phyloP scores from a whole-genome alignment of 164 flowering plant species.

The Macadamia tetraphylla region DNA sequence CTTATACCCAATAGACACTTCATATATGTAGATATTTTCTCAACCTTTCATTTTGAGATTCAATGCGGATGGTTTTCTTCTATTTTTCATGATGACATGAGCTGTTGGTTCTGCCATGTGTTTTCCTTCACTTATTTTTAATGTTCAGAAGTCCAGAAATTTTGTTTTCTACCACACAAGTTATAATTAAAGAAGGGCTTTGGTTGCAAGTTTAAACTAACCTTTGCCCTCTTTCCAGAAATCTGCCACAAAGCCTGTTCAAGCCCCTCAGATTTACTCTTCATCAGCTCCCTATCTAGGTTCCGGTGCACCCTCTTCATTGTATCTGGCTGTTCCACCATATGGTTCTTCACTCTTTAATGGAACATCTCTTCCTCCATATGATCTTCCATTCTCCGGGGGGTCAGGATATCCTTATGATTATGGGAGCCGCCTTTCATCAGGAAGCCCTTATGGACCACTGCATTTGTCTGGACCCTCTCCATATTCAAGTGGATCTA shows the following conservation, averaged over 20 bases:
- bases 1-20: no score
- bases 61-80: no score
- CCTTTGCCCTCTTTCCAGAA: slow-evolving; percentile 40
- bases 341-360: slow-evolving; percentile 80
- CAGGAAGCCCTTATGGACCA: slow-evolving; percentile 82
- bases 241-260: slow-evolving; percentile 66
- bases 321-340: slow-evolving; percentile 79
- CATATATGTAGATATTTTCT: no score
- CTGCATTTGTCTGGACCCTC: slow-evolving; percentile 71
- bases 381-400: slow-evolving; percentile 79
- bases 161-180: no score
- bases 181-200: no score
- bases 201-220: neutral
- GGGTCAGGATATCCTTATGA: slow-evolving; percentile 85
- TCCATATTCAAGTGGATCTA: slow-evolving; percentile 78
- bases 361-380: slow-evolving; percentile 70
- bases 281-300: slow-evolving; percentile 62
- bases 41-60: no score
- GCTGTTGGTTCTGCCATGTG: no score
- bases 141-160: no score
- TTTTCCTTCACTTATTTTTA: no score
- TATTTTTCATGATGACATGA: no score
- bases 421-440: slow-evolving; percentile 65
- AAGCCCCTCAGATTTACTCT: slow-evolving; percentile 58
- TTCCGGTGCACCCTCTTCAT: slow-evolving; percentile 73